Base-by-base conservation (phyloP, 1,284 basidiomycete species). In the Trametes sp. region DNA sequence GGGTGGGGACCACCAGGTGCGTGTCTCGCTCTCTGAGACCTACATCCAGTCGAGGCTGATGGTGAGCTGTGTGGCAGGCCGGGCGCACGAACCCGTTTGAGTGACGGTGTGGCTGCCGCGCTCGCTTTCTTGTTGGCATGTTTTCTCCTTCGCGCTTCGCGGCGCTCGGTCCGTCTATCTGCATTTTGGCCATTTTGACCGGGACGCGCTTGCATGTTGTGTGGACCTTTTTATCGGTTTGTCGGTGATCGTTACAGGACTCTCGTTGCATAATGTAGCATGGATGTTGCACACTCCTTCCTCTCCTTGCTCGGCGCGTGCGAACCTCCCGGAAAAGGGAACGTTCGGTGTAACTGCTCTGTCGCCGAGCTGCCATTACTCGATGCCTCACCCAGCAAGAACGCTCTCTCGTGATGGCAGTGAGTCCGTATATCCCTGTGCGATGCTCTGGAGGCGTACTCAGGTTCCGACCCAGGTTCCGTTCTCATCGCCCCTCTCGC, bases 61-160 rank as follows among this genome's bases (percentile, higher is more conserved):
- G 50, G n/a, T 46, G 16, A 50, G 35, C 61, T 44, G 26, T 44
- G 13, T 19, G 16, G 23, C 67, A 92, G 90, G 87, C 89, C 61
- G 90, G 87, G 54, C 84, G 86, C 57, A 92, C 90, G 45, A 92
- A 92, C 76, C 90, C 90, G 4, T 85, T 88, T 60, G 90, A 92
- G 74, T 92, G 77, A 70, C 41, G 53, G 49, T 28, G 21, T 14
- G 8, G 23, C 42, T 26, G 42, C 21, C 29, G 2, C 11, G 36
- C n/a, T 14, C 35, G 13, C 11, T 36, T 24, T 16, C 3, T 24
- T 24, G 9, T 31, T 23, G 1, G 1, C 8, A 10, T 13, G 1
- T 45, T 10, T 14, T 45, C 19, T 28, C n/a, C 9, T 19, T 48
- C 11, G 6, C 35, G 35, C 54, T 19, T 6, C 36, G 23, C 42